These are phyloP conservation scores for Aurifilum marmelostoma DNA, from an alignment of 2,329 filamentous ascomycete species.

Conservation along the genomic window DNA sequence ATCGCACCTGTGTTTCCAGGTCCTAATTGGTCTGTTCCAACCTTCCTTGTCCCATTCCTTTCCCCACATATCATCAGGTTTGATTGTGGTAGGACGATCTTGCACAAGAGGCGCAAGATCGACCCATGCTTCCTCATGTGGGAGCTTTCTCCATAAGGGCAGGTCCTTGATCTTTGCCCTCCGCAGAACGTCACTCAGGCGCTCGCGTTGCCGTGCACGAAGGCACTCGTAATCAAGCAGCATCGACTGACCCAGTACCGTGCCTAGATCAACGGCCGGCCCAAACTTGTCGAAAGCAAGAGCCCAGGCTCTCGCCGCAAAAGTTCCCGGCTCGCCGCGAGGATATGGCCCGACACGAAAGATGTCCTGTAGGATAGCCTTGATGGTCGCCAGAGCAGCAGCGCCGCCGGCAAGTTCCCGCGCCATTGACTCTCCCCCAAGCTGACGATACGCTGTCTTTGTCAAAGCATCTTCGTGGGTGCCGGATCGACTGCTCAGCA, in stretches of 20 bases:
- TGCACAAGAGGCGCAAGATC: slow-evolving; percentile 13
- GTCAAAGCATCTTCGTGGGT: not conserved
- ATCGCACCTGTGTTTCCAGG: not conserved
- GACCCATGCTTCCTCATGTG: not conserved
- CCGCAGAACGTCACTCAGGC: not conserved
- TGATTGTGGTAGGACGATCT: not conserved
- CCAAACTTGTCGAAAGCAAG: slow-evolving; percentile 17
- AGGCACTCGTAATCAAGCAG: slow-evolving; percentile 13
- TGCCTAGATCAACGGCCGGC: slow-evolving; percentile 13
- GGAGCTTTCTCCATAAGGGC: slow-evolving; percentile 1
- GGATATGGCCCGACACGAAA: not conserved
- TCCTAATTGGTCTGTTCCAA: not conserved
- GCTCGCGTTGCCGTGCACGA: not conserved
- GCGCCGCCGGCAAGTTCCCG: slow-evolving; percentile 23
- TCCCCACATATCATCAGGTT: slow-evolving; percentile 15
- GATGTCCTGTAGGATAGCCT: not conserved
- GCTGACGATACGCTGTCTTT: not conserved
- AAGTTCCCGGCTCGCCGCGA: slow-evolving; percentile 3
- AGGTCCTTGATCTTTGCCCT: not conserved
- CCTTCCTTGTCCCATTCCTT: slow-evolving; percentile 2
- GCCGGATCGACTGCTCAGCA: slow-evolving; percentile 16
- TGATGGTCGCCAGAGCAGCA: slow-evolving; percentile 13
- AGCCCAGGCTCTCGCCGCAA: slow-evolving; percentile 18
- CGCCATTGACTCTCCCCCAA: slow-evolving; percentile 23
- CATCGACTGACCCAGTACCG: slow-evolving; percentile 11